Percentiles rank a stretch among this genome's conserved stretches.
Conservation (phyloP, 345 rosid species). For the Gossypium anomalum region DNA sequence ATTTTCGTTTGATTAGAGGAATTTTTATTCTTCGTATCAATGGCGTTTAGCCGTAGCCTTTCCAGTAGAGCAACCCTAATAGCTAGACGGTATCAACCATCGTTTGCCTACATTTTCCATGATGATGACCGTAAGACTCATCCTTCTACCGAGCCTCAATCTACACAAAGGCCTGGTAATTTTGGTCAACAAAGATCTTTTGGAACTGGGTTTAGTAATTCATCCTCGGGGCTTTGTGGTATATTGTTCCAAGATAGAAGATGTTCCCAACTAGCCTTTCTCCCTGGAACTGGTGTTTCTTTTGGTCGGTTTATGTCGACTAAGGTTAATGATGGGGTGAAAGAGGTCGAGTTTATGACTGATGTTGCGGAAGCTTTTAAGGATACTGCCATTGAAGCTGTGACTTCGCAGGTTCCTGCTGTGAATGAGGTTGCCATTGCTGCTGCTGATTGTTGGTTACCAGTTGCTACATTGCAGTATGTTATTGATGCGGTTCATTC, state of each 20-base stretch:
- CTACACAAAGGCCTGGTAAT: conserved; percentile 29
- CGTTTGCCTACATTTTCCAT: conserved; percentile 35
- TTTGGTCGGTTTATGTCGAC: conserved; percentile 59
- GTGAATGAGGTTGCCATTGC: conserved; percentile 71
- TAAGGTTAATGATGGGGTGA: conserved; percentile 36
- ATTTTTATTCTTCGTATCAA: conserved; percentile 21
- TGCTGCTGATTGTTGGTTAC: conserved; percentile 63
- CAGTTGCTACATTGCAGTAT: conserved; percentile 67
- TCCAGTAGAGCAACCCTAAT: conserved; percentile 40
- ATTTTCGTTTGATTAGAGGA: neutral
- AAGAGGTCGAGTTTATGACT: conserved; percentile 38
- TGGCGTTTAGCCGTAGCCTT: conserved; percentile 57
- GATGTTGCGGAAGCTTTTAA: conserved; percentile 51
- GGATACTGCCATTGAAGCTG: conserved; percentile 45
- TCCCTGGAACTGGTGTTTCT: conserved; percentile 33
- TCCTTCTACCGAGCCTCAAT: conserved; percentile 22
- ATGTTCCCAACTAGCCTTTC: conserved; percentile 26
- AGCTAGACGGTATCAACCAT: conserved; percentile 32
- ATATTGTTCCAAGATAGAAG: conserved; percentile 23
- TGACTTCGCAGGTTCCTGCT: conserved; percentile 45
- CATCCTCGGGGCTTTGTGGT: conserved; percentile 13
- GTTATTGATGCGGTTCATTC: conserved; percentile 59
- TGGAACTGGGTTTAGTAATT: conserved; percentile 22
- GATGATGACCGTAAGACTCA: conserved; percentile 33
- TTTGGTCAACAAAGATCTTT: conserved; percentile 36